Evolutionary conservation across 2,329 filamentous ascomycete genomes (phyloP), one percentile per base, ranked within the genome.

Genomic region (Zymoseptoria passerinii): DNA sequence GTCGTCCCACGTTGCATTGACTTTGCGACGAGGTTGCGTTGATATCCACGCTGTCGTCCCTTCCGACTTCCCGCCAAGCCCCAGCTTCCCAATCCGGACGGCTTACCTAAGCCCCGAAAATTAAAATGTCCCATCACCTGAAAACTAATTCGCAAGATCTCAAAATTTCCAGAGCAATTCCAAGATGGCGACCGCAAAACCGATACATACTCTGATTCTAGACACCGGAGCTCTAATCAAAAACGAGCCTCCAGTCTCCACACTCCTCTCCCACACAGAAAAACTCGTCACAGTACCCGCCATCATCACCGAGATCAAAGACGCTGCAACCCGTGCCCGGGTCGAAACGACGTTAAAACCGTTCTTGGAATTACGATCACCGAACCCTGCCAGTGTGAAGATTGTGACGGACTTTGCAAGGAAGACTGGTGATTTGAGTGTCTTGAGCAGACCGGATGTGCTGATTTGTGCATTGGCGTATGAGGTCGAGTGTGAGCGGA

Each of bases 181-280:
- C 27, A 57, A 58, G 51, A 74, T 73, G 68, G 66, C 65, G 40
- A 60, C 66, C 10, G 64, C 73, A 61, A 96, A 92, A 71, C 81
- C 86, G 0, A 84, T 95, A 53, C 86, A 95, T 76, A 88, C 87
- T 56, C 83, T 97, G 54, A 82, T 97, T 28, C 81, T 99, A 65
- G 94, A 99, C 71, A 88, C 94, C 2, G 92, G 92, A 27, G 91
- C 92, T 7, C 85, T 99, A 61, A 92, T 99, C 73, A 92, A 92
- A 72, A 96, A 96, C 76, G 87, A 94, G 64, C 90, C 92, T 10
- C 80, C 89, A 9, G 83, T 94, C 23, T 95, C 90, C 51, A 90
- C 88, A 0, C 83, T 99, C 9, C 78, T 96, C 54, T 81, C 83
- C 44, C 85, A 90, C 71, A 86, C 90, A 52, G 86, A 94, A 68